Conservation (phyloP, 257 asterid genomes). For the Nicotiana obtusifolia region DNA sequence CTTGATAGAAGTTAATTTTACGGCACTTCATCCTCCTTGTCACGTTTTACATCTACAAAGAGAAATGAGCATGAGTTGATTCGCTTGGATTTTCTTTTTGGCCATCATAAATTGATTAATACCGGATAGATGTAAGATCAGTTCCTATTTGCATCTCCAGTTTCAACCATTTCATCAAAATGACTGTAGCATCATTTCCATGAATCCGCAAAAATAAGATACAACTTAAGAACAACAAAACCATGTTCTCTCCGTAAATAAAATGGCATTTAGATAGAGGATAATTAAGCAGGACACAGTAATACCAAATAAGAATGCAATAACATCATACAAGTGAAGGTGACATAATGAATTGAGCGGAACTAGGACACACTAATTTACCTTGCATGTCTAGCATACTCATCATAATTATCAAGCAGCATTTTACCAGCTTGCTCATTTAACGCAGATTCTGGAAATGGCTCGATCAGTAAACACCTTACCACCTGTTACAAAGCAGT, state of each 20-base stretch:
- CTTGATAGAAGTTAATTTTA: not conserved
- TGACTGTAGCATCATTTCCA: not conserved
- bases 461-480: constrained; percentile 90
- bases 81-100: not conserved
- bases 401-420: constrained; percentile 88
- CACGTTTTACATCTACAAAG: not conserved
- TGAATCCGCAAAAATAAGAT: not conserved
- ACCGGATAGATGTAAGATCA: not conserved
- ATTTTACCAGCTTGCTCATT: constrained; percentile 97
- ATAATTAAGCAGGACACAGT: not conserved
- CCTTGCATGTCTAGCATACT: constrained; percentile 90
- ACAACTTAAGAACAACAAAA: not conserved
- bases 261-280: not conserved
- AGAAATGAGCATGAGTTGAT: not conserved
- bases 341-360: not conserved
- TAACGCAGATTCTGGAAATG: constrained; percentile 96
- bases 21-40: not conserved
- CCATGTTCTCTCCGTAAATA: not conserved
- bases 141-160: not conserved
- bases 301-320: not conserved
- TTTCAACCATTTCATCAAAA: not conserved
- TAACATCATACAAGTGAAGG: not conserved
- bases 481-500: constrained; percentile 54
- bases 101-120: not conserved
- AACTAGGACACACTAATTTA: constrained; percentile 17